These are phyloP conservation scores for Globisporangium carolinianum DNA, from an alignment of 352 stramenopile genomes.

Conservation along the genomic window DNA sequence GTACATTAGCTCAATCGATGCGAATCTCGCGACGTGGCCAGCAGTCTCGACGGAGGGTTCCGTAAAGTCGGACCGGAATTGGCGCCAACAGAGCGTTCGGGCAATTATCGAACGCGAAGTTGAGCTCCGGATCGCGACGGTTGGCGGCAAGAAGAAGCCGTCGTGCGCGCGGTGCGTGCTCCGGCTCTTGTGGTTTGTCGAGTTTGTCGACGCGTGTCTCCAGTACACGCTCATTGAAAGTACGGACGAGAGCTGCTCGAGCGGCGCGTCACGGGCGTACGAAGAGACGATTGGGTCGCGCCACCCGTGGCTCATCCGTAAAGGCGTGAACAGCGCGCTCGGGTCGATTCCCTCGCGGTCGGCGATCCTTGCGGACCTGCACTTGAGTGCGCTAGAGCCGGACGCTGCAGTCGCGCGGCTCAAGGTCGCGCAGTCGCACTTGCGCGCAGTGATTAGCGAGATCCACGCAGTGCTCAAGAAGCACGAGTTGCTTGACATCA, in stretches of 20 bases:
- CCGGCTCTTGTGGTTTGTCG: constrained; percentile 74
- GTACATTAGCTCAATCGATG: constrained; percentile 67
- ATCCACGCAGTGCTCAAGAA: constrained; percentile 46
- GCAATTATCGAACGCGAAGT: constrained; percentile 61
- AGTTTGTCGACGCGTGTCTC: constrained; percentile 77
- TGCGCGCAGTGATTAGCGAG: constrained; percentile 45
- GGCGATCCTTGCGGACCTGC: constrained; percentile 44
- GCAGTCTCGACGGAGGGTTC: too few relatives aligned
- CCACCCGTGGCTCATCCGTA: constrained; percentile 82
- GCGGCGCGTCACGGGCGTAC: constrained; percentile 68
- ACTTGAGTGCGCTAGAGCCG: constrained; percentile 20
- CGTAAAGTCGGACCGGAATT: constrained; percentile 7
- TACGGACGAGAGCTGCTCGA: constrained; percentile 53
- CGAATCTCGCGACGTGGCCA: constrained; percentile 46
- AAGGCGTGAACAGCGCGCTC: constrained; percentile 72
- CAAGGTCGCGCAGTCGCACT: constrained; percentile 31
- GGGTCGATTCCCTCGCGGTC: constrained; percentile 53
- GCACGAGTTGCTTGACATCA: constrained; percentile 67
- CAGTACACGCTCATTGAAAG: constrained; percentile 62
- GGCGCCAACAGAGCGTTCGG: constrained; percentile 51
- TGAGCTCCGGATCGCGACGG: constrained; percentile 37
- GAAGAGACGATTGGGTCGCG: constrained; percentile 73
- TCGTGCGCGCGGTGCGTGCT: constrained; percentile 67
- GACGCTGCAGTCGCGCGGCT: constrained; percentile 35
- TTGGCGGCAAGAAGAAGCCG: constrained; percentile 81